These are phyloP conservation scores for Tagetes patula DNA, from an alignment of 129 eudicot genomes.

Conservation along the genomic window DNA sequence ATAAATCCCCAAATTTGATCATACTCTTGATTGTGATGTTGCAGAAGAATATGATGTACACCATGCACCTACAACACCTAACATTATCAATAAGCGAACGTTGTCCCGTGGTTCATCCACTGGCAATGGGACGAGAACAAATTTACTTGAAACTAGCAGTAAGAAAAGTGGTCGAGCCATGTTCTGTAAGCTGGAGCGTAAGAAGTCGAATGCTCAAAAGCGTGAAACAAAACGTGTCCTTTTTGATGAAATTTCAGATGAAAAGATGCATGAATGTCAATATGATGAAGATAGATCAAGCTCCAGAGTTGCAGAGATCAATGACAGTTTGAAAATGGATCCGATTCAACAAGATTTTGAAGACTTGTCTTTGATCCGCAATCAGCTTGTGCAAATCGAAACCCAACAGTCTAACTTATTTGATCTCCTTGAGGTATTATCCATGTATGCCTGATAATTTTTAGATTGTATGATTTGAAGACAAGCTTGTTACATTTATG, in stretches of 20 bases:
- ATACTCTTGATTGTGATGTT: neutral
- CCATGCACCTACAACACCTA: constrained; percentile 48
- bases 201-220: constrained; percentile 45
- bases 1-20: neutral
- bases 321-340: constrained; percentile 26
- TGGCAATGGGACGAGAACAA: constrained; percentile 37
- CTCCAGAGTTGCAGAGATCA: constrained; percentile 44
- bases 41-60: constrained; percentile 57
- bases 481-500: constrained; percentile 13
- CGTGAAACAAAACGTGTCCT: constrained; percentile 49
- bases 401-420: constrained; percentile 72
- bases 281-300: constrained; percentile 40
- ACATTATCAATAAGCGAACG: constrained; percentile 26
- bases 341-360: constrained; percentile 54
- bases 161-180: constrained; percentile 55
- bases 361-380: constrained; percentile 72
- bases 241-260: constrained; percentile 48
- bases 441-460: too few species aligned
- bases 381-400: constrained; percentile 84
- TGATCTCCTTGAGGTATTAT: constrained; percentile 69
- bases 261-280: constrained; percentile 32
- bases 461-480: neutral
- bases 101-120: too few species aligned
- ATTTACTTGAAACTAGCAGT: constrained; percentile 28
- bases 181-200: constrained; percentile 65